phyloP scores from a whole-genome alignment of 2,329 filamentous ascomycete genomes.

The Aphanoascus verrucosus region DNA sequence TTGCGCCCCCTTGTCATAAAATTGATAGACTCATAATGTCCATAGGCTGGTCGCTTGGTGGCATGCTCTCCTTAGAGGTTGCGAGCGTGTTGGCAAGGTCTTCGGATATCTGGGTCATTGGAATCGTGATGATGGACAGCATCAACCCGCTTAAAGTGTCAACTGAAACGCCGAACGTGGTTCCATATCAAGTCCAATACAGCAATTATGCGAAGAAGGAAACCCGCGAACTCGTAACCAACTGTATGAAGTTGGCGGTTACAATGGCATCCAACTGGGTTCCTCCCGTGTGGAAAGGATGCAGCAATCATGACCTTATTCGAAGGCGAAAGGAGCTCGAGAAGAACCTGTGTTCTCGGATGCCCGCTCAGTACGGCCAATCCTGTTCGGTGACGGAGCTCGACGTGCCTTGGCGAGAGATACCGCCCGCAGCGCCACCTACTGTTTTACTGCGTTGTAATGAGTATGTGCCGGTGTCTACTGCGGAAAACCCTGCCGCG shows the following conservation, averaged over 20 bases:
- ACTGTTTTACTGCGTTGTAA: slow-evolving; percentile 16
- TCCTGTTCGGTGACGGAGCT: slow-evolving; percentile 1
- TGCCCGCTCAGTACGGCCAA: slow-evolving; percentile 8
- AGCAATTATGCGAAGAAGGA: slow-evolving; percentile 11
- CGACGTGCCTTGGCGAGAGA: background rate
- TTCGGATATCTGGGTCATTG: slow-evolving; percentile 13
- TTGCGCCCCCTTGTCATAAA: background rate
- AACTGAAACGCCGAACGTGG: background rate
- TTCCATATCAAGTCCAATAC: slow-evolving; percentile 12
- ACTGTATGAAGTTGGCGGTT: slow-evolving; percentile 13
- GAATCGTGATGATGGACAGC: slow-evolving; percentile 19
- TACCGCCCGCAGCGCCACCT: slow-evolving; percentile 8
- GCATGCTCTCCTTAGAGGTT: slow-evolving; percentile 18
- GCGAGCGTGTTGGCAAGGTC: slow-evolving; percentile 15
- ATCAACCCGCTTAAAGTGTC: slow-evolving; percentile 12
- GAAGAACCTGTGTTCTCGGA: slow-evolving; percentile 5
- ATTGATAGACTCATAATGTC: background rate
- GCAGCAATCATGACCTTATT: slow-evolving; percentile 7
- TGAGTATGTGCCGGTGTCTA: slow-evolving; percentile 15
- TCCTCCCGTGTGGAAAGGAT: slow-evolving; percentile 14
- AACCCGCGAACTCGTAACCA: slow-evolving; percentile 12
- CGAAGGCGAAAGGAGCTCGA: slow-evolving; percentile 10
- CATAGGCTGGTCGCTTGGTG: slow-evolving; percentile 20
- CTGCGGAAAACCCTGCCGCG: slow-evolving; percentile 3
- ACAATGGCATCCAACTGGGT: slow-evolving; percentile 15